Evolutionary conservation across 2,329 filamentous ascomycete genomes (phyloP), one percentile per base, ranked within the genome.

Genomic region (Cladophialophora carrionii): DNA sequence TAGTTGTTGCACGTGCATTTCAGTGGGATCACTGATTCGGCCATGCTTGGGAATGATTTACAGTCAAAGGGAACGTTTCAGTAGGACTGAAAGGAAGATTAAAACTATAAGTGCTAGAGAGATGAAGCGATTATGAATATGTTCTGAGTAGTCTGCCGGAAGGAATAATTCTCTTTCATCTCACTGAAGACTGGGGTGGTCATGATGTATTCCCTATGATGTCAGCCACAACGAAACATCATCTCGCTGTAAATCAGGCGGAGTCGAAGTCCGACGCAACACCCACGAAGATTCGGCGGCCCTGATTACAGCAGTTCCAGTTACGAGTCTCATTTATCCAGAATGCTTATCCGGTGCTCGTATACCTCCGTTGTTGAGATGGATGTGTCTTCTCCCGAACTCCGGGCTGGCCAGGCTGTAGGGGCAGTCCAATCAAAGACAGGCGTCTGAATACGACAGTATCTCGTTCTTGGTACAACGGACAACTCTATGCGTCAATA

Each of bases 1-100:
- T 91, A 91, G 70, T 87, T 82, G 76, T 74, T 71, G 66, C 70
- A 73, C n/a, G 69, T 57, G 63, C 73, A 74, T 65, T 70, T 73
- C 46, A 74, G 67, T 59, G 71, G 71, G 49, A 74, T 69, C 24
- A 74, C 66, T 22, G 68, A 69, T n/a, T 72, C 70, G 24, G 61
- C 57, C 69, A 71, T 71, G 41, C 10, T 64, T 55, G 52, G 14
- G 6, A 29, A 29, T 29, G 26, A 29, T n/a, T 7, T 43, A 32
- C 32, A 12, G 17, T 17, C 29, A 34, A 14, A 20, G 20, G 8
- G 37, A 41, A 41, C 4, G 1, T 1, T 17, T 14, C 6, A 3
- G 37, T 5, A n/a, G 17, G 1, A 4, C 14, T 7, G 17, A 8
- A 41, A 32, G 14, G 51, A 54, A 29, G 24, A 20, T 29, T 8